phyloP scores from a whole-genome alignment of 2,329 filamentous ascomycete species.

The Trichoderma sp. region DNA sequence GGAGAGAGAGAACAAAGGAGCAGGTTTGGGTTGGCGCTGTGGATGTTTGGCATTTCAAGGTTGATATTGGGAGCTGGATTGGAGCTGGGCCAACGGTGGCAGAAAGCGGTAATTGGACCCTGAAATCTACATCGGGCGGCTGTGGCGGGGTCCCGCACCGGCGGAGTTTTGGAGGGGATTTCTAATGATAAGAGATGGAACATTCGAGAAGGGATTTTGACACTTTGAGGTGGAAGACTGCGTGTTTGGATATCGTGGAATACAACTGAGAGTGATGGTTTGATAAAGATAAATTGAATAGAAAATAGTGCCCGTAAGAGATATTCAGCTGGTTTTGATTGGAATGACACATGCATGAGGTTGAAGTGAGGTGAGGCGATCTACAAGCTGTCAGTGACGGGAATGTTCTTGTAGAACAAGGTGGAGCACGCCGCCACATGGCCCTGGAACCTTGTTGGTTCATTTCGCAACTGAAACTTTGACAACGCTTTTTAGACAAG shows the following conservation, averaged over 20 bases:
- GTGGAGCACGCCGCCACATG: neutral
- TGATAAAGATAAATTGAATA: neutral
- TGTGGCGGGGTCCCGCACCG: neutral
- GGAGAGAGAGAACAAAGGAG: neutral
- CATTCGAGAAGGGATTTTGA: neutral
- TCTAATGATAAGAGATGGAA: slow-evolving; percentile 17
- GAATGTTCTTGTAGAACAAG: neutral
- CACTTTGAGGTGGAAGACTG: neutral
- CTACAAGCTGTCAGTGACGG: neutral
- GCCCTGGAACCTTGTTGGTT: neutral
- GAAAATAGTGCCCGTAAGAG: neutral
- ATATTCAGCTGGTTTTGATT: neutral
- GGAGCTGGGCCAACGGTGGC: neutral
- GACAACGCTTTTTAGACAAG: neutral
- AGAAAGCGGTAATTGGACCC: slow-evolving; percentile 5
- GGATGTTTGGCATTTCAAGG: neutral
- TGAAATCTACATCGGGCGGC: neutral
- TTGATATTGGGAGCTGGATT: neutral
- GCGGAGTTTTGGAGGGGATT: slow-evolving; percentile 1
- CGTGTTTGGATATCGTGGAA: neutral
- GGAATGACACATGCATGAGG: neutral
- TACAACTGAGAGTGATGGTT: accelerated
- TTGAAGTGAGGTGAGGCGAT: neutral
- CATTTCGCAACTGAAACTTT: too few relatives aligned
- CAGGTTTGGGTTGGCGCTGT: neutral